Evolutionary conservation across 2,329 filamentous ascomycete genomes (phyloP).

Genomic region (Neopestalotiopsis sp.): DNA sequence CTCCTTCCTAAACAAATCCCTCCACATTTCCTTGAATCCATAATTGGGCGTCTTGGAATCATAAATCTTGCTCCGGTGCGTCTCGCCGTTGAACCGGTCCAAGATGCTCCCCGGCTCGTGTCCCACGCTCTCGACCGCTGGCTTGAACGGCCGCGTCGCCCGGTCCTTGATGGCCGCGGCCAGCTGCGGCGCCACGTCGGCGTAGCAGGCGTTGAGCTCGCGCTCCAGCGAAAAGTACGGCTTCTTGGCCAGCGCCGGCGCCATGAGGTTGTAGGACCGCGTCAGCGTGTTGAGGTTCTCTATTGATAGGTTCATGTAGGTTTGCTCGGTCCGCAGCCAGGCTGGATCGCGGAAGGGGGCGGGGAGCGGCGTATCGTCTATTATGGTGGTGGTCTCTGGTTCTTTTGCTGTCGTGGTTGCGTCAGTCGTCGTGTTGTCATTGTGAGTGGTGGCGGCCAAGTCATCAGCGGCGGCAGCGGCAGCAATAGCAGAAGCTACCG

Average conservation of each 20-base stretch:
- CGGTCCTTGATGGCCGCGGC: constrained; percentile 74
- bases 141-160: constrained; percentile 53
- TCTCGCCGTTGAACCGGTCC: constrained; percentile 60
- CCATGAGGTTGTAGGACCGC: constrained; percentile 93
- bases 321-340: constrained; percentile 24
- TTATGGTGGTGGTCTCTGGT: neutral
- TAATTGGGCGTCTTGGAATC: constrained; percentile 80
- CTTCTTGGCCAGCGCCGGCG: constrained; percentile 89
- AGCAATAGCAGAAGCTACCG: neutral
- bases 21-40: constrained; percentile 89
- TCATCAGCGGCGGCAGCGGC: constrained; percentile 17
- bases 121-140: constrained; percentile 46
- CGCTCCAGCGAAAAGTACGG: constrained; percentile 86
- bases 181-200: constrained; percentile 81
- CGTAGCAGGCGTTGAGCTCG: constrained; percentile 81
- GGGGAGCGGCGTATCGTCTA: constrained; percentile 40
- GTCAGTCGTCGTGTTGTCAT: neutral
- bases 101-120: constrained; percentile 57
- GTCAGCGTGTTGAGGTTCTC: constrained; percentile 79
- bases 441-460: neutral
- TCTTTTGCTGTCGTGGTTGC: neutral
- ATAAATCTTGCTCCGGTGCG: constrained; percentile 64
- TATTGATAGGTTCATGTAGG: constrained; percentile 62
- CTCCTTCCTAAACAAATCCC: constrained; percentile 65
- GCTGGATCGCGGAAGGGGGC: constrained; percentile 73